phyloP scores from a whole-genome alignment of 371 early-diverging fungal species.

The Mortierella sp. region DNA sequence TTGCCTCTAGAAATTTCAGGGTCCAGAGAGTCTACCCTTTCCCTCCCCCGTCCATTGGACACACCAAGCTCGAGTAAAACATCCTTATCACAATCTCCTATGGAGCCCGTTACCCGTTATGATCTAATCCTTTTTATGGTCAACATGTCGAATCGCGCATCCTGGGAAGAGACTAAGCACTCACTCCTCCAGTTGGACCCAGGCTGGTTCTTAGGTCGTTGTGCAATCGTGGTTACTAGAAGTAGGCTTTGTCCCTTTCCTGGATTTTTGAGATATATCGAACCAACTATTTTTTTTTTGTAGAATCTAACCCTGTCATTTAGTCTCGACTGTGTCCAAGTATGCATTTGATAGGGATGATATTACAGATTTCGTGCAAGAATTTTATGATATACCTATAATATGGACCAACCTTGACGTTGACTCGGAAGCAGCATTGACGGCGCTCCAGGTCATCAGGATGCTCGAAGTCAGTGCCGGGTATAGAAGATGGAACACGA shows the following conservation, averaged over 20 bases:
- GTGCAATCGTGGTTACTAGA: conserved; percentile 46
- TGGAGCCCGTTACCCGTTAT: conserved; percentile 30
- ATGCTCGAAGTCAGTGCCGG: conserved; percentile 33
- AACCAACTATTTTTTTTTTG: background rate
- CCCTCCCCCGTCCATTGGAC: conserved; percentile 1
- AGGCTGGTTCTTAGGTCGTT: conserved; percentile 48
- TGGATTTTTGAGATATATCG: background rate
- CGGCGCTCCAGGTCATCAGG: conserved; percentile 38
- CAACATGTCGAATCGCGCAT: conserved; percentile 33
- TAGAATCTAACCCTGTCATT: background rate
- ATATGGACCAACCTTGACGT: conserved; percentile 39
- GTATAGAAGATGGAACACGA: conserved; percentile 17
- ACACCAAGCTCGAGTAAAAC: background rate
- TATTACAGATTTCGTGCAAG: conserved; percentile 25
- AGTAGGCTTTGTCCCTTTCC: conserved; percentile 14
- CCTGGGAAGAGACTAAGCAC: conserved; percentile 39
- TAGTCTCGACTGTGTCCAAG: conserved; percentile 37
- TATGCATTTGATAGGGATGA: conserved; percentile 56
- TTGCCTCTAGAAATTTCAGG: conserved; percentile 12
- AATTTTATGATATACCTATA: conserved; percentile 29
- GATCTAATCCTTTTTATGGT: conserved; percentile 51
- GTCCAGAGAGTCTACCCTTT: background rate
- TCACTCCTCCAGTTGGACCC: conserved; percentile 31
- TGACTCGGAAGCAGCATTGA: conserved; percentile 19
- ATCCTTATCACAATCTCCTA: background rate